Evolutionary conservation across 2,329 filamentous ascomycete genomes (phyloP).

Genomic region (Aspergillus brunneoviolaceus): DNA sequence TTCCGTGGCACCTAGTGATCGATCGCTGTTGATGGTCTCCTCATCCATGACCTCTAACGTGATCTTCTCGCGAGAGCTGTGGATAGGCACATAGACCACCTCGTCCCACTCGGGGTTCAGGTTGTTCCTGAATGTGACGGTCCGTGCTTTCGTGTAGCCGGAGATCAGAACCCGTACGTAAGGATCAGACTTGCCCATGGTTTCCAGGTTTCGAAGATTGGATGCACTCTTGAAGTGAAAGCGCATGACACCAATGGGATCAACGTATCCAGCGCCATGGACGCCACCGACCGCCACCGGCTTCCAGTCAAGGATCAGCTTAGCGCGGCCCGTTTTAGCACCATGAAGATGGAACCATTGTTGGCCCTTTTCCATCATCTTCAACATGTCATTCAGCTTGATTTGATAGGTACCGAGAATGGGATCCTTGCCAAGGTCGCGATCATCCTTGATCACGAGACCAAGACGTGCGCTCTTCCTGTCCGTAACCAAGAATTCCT

Average conservation of each 20-base stretch:
- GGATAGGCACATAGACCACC: constrained; percentile 88
- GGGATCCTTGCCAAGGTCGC: constrained; percentile 78
- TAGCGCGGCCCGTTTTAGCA: constrained; percentile 77
- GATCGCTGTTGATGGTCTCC: constrained; percentile 87
- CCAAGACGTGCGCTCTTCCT: constrained; percentile 87
- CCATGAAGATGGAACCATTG: constrained; percentile 93
- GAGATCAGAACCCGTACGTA: constrained; percentile 87
- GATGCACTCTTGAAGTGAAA: constrained; percentile 84
- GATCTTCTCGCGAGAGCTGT: constrained; percentile 78
- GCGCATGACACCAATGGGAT: constrained; percentile 91
- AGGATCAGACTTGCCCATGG: constrained; percentile 93
- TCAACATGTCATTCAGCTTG: constrained; percentile 89
- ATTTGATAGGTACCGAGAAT: constrained; percentile 91
- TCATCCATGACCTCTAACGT: constrained; percentile 95
- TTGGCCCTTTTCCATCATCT: constrained; percentile 85
- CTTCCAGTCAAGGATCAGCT: constrained; percentile 93
- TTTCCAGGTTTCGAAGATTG: constrained; percentile 87
- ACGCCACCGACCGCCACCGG: constrained; percentile 83
- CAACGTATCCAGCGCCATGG: constrained; percentile 78
- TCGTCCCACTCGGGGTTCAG: constrained; percentile 96
- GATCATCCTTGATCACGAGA: constrained; percentile 91
- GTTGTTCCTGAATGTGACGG: constrained; percentile 94
- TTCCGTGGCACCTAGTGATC: constrained; percentile 79
- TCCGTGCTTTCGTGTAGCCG: constrained; percentile 84
- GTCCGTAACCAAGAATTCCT: constrained; percentile 94